Evolutionary conservation across 129 eudicot genomes (phyloP), one percentile per base, ranked within the genome.

Genomic region (Dittrichia graveolens): DNA sequence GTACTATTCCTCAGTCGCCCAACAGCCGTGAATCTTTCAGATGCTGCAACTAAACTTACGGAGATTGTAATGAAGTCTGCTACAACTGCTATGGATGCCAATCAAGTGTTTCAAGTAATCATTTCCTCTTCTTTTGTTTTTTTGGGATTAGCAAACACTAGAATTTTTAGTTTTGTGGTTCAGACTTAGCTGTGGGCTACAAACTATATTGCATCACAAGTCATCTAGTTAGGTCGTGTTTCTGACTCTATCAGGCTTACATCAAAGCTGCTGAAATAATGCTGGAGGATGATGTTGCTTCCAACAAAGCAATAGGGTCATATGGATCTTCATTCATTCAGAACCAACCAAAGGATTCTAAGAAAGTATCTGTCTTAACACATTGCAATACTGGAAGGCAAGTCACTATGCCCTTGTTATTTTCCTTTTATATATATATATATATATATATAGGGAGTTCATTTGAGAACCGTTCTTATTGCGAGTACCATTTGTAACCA

Each of bases 331-430:
- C 74, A 72, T 83, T 79, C 78, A 71, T 90, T 62, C 81, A 71
- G 68, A 72, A 74, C 52, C 86, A 87, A 61, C 79, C 19, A 60
- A 81, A 80, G 57, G 81, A 80, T 61, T 40, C 62, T 7, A 69
- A 84, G 11, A 90, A 75, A 70, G 7, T 94, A 11, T 88, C 93
- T 74, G 72, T 94, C 70, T 78, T 94, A 79, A 94, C 99, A 24
- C 99, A 94, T 81, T 94, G 99, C 86, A 94, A 94, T 82, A 90
- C 99, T 75, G 99, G 99, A 83, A 94, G 99, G 99, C 84, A 69
- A 47, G 60, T 37, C 42, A 3, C 15, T 41, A 52, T 34, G 65
- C 16, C 34, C 3, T 37, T 10, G 47, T 19, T 56, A 12, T 1
- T 31, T 19, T 2, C 11, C 56, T 56, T 11, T 16, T 8, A 1